These are phyloP conservation scores for Tardiomyces blankii DNA, from an alignment of 1,139 yeast genomes.

Conservation along the genomic window DNA sequence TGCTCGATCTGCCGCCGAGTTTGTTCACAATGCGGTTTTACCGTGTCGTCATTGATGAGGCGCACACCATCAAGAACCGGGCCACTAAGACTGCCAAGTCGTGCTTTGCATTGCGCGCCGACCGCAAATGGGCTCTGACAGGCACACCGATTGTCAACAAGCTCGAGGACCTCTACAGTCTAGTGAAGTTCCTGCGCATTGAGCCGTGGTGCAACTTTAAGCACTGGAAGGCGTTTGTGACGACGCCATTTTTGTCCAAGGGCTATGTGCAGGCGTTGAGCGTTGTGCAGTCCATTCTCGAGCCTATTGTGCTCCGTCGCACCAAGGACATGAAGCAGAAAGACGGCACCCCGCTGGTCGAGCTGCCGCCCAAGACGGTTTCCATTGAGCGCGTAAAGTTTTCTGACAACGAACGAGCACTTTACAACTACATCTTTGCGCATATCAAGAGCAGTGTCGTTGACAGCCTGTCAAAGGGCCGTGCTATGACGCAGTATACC, in stretches of 20 bases:
- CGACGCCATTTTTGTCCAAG: constrained; percentile 71
- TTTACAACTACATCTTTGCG: constrained; percentile 62
- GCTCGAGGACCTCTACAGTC: constrained; percentile 74
- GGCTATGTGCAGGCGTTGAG: constrained; percentile 62
- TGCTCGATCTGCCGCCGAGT: constrained; percentile 34
- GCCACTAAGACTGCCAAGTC: constrained; percentile 75
- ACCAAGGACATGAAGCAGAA: constrained; percentile 75
- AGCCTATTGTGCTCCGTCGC: constrained; percentile 73
- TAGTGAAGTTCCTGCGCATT: constrained; percentile 60
- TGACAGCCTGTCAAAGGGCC: constrained; percentile 50
- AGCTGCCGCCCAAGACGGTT: constrained; percentile 67
- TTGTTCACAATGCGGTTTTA: constrained; percentile 59
- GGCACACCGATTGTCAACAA: constrained; percentile 93
- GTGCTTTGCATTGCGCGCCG: constrained; percentile 50
- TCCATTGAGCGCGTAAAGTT: constrained; percentile 56
- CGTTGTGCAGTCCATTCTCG: constrained; percentile 73
- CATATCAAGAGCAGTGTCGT: constrained; percentile 63
- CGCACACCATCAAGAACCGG: constrained; percentile 79
- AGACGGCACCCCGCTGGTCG: constrained; percentile 67
- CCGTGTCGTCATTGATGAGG: constrained; percentile 82
- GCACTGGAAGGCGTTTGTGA: constrained; percentile 83
- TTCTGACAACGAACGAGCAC: constrained; percentile 49
- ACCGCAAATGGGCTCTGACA: constrained; percentile 75
- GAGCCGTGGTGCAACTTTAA: constrained; percentile 88
- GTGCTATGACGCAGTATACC: constrained; percentile 62